Base-by-base conservation (phyloP, 2,329 filamentous ascomycete species). In the Calonectria pseudoturangicola region DNA sequence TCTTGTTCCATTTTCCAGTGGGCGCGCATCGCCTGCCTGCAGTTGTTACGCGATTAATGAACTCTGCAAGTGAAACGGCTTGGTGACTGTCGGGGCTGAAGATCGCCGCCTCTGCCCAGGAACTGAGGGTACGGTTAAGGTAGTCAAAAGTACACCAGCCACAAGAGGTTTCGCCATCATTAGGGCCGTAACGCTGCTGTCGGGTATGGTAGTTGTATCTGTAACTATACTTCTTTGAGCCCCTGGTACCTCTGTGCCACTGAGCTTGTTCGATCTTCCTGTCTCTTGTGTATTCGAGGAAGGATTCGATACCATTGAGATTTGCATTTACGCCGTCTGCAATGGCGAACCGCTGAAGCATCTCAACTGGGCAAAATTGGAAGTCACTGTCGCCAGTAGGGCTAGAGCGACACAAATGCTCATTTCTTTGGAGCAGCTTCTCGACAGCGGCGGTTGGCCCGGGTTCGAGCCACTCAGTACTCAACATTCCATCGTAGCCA, bases 81-180 rank as follows among this genome's bases (percentile, higher is more conserved):
- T 39, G 67, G 27, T 56, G 10, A 7, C 39, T 70, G 1, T 70
- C 67, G 8, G 67, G 67, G 9, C 47, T 65, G 8, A 48, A 13
- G 2, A 64, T 6, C 4, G n/a, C n/a, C 13, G 47, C 67, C 36
- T 70, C 25, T 8, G 47, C 36, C 67, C 67, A 70, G 16, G 58
- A 65, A 51, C 64, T 39, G 8, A 70, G 36, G 16, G 67, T 70
- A 12, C 28, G 67, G n/a, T 70, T 56, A 18, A 70, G 47, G 33
- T 64, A 65, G 39, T 65, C 67, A 27, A 70, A 70, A 25, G 48
- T 56, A 13, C 67, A 70, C 67, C 58, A 64, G 25, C 27, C 47
- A 36, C 58, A 70, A 13, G 48, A 64, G 2, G 67, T 70, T 33
- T 70, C 47, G 36, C 58, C 58, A 21, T 39, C 47, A 28, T 36